Evolutionary conservation across 2,329 filamentous ascomycete species (phyloP).

Genomic region (Ophiostoma novo-ulmi): DNA sequence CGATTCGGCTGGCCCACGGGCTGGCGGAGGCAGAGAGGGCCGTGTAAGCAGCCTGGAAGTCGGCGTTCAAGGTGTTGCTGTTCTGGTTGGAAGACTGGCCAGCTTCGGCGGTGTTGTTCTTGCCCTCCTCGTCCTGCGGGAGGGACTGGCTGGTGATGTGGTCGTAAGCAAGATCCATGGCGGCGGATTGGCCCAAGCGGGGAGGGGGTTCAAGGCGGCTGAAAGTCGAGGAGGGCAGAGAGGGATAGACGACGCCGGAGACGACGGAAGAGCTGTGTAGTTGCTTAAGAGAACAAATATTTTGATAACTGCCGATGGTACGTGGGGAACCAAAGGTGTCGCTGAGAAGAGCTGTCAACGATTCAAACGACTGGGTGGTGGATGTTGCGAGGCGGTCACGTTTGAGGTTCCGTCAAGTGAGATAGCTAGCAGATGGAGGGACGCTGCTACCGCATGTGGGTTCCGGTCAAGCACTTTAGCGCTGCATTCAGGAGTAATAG

Average conservation of each 20-base stretch:
- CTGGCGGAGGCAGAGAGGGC: conserved; percentile 83
- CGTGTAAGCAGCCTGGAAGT: conserved; percentile 92
- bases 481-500: background rate
- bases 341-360: background rate
- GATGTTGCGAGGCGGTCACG: conserved; percentile 21
- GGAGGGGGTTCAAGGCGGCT: background rate
- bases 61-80: conserved; percentile 63
- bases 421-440: conserved; percentile 5
- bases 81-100: background rate
- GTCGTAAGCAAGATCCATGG: conserved; percentile 96
- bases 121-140: conserved; percentile 51
- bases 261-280: background rate
- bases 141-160: conserved; percentile 84
- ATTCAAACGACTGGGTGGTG: conserved; percentile 19
- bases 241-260: background rate
- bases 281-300: background rate
- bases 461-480: conserved; percentile 18
- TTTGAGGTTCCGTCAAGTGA: conserved; percentile 1
- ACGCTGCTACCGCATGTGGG: conserved; percentile 20
- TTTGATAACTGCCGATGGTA: background rate
- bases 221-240: background rate
- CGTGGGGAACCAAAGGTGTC: background rate
- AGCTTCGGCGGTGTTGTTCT: conserved; percentile 30
- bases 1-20: conserved; percentile 83
- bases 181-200: background rate